Conservation (phyloP, 2,329 filamentous ascomycete species). For the Aurifilum marmelostoma region DNA sequence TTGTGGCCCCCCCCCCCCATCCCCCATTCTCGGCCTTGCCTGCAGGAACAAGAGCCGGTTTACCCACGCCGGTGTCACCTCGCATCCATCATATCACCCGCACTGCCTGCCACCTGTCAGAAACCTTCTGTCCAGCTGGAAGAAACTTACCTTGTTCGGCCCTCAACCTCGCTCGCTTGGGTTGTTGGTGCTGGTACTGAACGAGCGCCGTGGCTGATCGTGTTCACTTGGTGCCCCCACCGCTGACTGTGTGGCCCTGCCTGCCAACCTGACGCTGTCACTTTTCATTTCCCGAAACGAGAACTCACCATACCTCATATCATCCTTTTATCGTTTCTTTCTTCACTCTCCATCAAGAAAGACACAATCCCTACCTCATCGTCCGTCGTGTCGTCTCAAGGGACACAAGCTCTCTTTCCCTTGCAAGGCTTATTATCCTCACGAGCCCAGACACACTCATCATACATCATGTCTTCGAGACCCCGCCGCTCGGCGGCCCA, state of each 20-base stretch:
- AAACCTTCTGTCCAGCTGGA: background rate
- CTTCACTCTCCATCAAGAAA: slow-evolving; percentile 9
- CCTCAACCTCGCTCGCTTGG: background rate
- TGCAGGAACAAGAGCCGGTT: slow-evolving; percentile 11
- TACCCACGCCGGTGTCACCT: slow-evolving; percentile 12
- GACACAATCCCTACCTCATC: background rate
- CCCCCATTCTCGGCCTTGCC: background rate
- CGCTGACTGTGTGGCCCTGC: slow-evolving; percentile 20
- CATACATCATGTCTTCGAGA: slow-evolving; percentile 48
- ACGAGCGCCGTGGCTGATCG: slow-evolving; percentile 24
- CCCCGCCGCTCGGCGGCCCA: slow-evolving; percentile 53
- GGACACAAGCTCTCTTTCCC: background rate
- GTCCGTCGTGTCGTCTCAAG: background rate
- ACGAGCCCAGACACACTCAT: background rate
- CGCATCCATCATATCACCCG: slow-evolving; percentile 15
- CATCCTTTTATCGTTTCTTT: slow-evolving; percentile 3
- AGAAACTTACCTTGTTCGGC: background rate
- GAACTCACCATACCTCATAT: slow-evolving; percentile 8
- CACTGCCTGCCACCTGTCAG: slow-evolving; percentile 16
- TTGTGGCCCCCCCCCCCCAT: background rate
- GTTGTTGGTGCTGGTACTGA: background rate
- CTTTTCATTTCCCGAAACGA: slow-evolving; percentile 5
- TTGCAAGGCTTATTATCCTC: background rate
- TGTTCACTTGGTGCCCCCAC: slow-evolving; percentile 19
- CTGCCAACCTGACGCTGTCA: slow-evolving; percentile 18